Conservation (phyloP, 495 filamentous ascomycete species). For the Parathielavia hyrcaniae region DNA sequence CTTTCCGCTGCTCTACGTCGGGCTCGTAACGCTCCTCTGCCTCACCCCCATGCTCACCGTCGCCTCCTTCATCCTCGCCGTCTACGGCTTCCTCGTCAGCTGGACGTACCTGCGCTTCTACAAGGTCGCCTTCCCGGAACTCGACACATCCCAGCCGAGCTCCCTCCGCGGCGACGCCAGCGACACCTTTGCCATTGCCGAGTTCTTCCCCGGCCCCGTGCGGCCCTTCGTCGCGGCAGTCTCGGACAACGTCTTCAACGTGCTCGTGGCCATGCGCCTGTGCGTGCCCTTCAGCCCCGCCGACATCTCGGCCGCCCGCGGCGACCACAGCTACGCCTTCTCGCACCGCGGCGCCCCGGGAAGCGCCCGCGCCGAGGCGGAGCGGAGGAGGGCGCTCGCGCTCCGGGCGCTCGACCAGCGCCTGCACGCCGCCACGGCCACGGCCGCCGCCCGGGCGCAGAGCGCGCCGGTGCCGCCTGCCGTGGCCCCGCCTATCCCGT, state of each 20-base stretch:
- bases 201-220: constrained; percentile 86
- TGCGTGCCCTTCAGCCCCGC: constrained; percentile 83
- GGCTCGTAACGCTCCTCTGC: constrained; percentile 68
- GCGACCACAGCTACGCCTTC: constrained; percentile 34
- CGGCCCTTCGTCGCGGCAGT: constrained; percentile 70
- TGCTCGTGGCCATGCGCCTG: constrained; percentile 65
- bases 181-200: constrained; percentile 90
- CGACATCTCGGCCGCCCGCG: constrained; percentile 67
- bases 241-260: constrained; percentile 64
- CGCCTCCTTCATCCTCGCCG: constrained; percentile 72
- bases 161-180: constrained; percentile 77
- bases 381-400: constrained; percentile 80
- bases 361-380: constrained; percentile 81
- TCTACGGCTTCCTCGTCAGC: constrained; percentile 75
- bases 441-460: constrained; percentile 36
- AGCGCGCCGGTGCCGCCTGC: constrained; percentile 34
- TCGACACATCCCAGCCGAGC: constrained; percentile 56
- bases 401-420: constrained; percentile 88
- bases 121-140: constrained; percentile 60
- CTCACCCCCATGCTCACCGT: constrained; percentile 77
- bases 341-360: constrained; percentile 57
- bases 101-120: constrained; percentile 98
- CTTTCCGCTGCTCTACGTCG: constrained; percentile 80
- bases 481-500: constrained; percentile 35
- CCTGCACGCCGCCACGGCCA: constrained; percentile 70